Base-by-base conservation (phyloP, 2,329 filamentous ascomycete species). In the Cercospora canescens region DNA sequence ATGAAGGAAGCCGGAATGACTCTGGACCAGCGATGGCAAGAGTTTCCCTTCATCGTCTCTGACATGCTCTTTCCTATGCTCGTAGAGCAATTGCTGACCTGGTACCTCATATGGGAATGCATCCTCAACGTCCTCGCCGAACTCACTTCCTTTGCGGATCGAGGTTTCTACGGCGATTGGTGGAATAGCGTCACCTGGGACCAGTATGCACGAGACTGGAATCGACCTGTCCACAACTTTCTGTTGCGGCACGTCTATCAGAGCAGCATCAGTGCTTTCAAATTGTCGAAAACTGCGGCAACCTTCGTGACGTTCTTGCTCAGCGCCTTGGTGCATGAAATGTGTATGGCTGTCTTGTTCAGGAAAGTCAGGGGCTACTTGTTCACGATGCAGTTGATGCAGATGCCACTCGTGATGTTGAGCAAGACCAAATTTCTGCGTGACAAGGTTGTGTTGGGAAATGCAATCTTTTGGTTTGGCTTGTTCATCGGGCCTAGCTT, bases 341-440 rank as follows among this genome's bases (percentile, higher is more conserved):
- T 93, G 54, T 85, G 93, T 73, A 93, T 93, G 91, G 90, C 89
- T 82, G 91, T 91, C 70, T 82, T 94, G 35, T 94, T 94, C 77
- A 90, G 89, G 77, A 93, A 92, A 78, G 82, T 93, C 9, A 82
- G 91, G 41, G 91, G 91, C 0, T 93, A 93, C 72, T 78, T 93
- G 54, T 85, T 93, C 24, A 79, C 87, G n/a, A 78, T 91, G 73
- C 91, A 94, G 76, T 88, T 94, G 86, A 84, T 84, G 69, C 91
- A 94, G 78, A 77, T 94, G 52, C 91, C 91, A 35, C 79, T 94
- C 14, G 89, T 91, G 3, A 83, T 82, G 34, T 75, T 94, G 54
- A 90, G 88, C 71, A 84, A 89, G 68, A 91, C 88, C 1, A 87
- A 83, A 69, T 87, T 88, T 80, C 80, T 93, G 75, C 87, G 85